Base-by-base conservation (phyloP, 495 filamentous ascomycete genomes). In the Aspergillus campestris region DNA sequence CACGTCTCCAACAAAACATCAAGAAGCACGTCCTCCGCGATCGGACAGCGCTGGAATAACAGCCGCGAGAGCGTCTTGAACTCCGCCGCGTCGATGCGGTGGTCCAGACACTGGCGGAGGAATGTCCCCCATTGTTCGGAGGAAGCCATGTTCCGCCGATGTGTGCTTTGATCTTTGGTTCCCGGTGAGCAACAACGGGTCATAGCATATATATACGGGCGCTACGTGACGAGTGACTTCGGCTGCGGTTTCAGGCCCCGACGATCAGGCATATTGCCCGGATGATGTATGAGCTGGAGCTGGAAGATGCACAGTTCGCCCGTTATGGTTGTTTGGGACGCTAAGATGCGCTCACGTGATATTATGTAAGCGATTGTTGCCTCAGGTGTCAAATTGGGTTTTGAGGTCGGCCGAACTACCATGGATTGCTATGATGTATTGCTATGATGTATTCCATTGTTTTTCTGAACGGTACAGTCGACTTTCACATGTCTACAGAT, bases 1-100 rank as follows among this genome's bases (percentile, higher is more conserved):
- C 73, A 72, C 2, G 79, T 77, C 18, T 71, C 71, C 6, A 87
- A 64, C 29, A 82, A 68, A 3, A 84, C 55, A 45, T 83, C 76
- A 45, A 83, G 72, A 35, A 87, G 66, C 37, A 67, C 45, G 10
- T 51, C 37, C 40, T 69, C 63, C 6, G 60, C 49, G 8, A 73
- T 46, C 1, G 65, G 65, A 9, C 40, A 50, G 32, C 61, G 62
- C 10, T 48, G 32, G 2, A 60, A 53, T 33, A 73, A 58, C 31
- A 71, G 47, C 28, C 57, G 60, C 9, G 58, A 60, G 8, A 73
- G 50, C 38, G 61, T 52, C 37, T 54, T 64, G 59, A 73, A 73
- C 31, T 70, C 65, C 11, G 61, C 57, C 9, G 65, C 64, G 48
- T 70, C 67, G 42, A 71, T 64, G 27, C 70, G 67, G 52, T 63